A percentile compares a stretch with the other conserved stretches of the same genome.
phyloP scores from a whole-genome alignment of 495 filamentous ascomycete genomes.

The Xylaria telfairii region DNA sequence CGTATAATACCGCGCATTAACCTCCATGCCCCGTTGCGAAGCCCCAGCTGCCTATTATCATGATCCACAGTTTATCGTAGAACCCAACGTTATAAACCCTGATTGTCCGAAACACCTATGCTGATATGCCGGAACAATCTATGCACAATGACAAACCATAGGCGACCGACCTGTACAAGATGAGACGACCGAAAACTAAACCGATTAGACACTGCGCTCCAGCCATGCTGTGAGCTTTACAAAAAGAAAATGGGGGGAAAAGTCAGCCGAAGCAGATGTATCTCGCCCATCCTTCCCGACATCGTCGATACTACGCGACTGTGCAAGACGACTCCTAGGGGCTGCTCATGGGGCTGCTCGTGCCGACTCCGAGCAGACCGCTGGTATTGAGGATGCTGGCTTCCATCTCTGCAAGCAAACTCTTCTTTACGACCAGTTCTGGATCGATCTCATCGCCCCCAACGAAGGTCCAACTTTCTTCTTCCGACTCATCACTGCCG shows the following conservation, averaged over 20 bases:
- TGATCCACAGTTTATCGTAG: background rate
- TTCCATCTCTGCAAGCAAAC: conserved; percentile 34
- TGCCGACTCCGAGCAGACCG: conserved; percentile 25
- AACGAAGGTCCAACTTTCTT: conserved; percentile 59
- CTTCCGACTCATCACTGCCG: conserved; percentile 47
- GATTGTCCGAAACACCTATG: conserved; percentile 17
- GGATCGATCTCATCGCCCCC: conserved; percentile 46
- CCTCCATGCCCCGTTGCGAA: background rate
- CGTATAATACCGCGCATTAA: background rate
- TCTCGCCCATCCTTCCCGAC: background rate
- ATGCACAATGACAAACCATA: conserved; percentile 14
- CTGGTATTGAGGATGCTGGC: conserved; percentile 21
- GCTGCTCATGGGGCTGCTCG: conserved; percentile 2
- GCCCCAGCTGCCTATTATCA: background rate
- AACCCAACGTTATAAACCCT: conserved; percentile 9
- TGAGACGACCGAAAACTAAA: background rate
- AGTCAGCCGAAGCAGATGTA: conserved; percentile 5
- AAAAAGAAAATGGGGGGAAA: background rate
- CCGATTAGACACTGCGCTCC: background rate
- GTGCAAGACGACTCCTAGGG: conserved; percentile 22
- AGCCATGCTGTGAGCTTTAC: background rate
- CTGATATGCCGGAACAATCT: conserved; percentile 23
- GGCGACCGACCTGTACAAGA: conserved; percentile 2
- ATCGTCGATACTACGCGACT: conserved; percentile 16
- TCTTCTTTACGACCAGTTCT: conserved; percentile 41